phyloP scores from a whole-genome alignment of 345 rosid genomes.

The Populus alba region DNA sequence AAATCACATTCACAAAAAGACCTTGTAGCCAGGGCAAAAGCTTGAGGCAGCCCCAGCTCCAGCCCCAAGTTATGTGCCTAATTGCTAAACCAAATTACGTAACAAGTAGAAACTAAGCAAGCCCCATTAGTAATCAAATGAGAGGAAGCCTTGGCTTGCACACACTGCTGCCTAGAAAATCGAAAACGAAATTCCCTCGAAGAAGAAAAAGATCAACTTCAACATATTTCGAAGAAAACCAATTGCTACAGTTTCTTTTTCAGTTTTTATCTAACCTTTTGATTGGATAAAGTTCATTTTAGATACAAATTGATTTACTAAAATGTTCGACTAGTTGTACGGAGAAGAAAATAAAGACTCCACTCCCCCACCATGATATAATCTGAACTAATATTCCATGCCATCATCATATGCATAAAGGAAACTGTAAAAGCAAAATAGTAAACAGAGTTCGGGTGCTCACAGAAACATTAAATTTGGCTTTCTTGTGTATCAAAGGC shows the following conservation, averaged over 20 bases:
- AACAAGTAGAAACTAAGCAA: not conserved
- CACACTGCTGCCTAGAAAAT: not conserved
- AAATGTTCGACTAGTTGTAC: not conserved
- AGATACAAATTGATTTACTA: not conserved
- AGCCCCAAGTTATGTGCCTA: no score
- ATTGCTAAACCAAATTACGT: not conserved
- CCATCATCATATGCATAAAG: not conserved
- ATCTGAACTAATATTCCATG: no score
- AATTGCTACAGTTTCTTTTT: not conserved
- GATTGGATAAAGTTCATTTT: not conserved
- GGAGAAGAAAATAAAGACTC: not conserved
- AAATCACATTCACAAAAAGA: not conserved
- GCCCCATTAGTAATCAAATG: not conserved
- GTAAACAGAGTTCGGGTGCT: not conserved
- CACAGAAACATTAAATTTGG: not conserved
- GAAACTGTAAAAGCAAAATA: not conserved
- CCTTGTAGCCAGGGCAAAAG: not conserved
- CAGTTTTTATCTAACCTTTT: not conserved
- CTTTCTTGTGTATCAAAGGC: slow-evolving; percentile 4
- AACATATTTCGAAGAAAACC: not conserved
- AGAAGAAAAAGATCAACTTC: not conserved
- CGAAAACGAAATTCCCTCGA: not conserved
- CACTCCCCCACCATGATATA: not conserved
- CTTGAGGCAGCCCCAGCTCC: not conserved
- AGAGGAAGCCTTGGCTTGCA: not conserved